A percentile compares a stretch with the other conserved stretches of the same genome.
Evolutionary conservation across 2,329 filamentous ascomycete species (phyloP).

Genomic region (Simplicillium aogashimaense): DNA sequence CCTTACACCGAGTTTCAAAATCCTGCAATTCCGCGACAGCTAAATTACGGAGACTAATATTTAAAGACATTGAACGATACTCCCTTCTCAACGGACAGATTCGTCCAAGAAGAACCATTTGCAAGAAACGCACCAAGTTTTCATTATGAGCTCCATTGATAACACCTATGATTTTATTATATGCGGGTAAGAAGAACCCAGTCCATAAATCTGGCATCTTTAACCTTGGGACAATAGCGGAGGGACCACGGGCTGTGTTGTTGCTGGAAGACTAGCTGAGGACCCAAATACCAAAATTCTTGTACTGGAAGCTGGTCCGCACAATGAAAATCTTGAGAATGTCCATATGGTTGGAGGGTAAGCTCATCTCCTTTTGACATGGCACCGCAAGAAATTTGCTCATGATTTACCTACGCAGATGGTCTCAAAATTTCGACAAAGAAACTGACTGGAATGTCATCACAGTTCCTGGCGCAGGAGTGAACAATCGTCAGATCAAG

Average conservation of each 20-base stretch:
- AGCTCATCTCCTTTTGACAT: constrained; percentile 7
- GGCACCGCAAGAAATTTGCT: not conserved
- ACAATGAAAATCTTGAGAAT: constrained; percentile 34
- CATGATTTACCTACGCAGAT: constrained; percentile 12
- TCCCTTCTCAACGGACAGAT: no score
- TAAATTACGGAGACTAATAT: no score
- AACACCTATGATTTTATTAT: not conserved
- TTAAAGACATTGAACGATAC: no score
- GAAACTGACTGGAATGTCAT: constrained; percentile 42
- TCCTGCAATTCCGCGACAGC: no score
- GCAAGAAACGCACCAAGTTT: not conserved
- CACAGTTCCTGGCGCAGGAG: constrained; percentile 25
- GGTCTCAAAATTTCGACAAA: constrained; percentile 34
- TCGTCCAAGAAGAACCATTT: no score
- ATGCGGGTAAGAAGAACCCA: not conserved
- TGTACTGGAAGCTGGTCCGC: constrained; percentile 25
- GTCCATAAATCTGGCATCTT: no score
- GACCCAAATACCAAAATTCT: constrained; percentile 17
- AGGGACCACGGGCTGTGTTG: constrained; percentile 25
- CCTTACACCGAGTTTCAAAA: no score
- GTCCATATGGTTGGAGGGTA: constrained; percentile 40
- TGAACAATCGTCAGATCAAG: constrained; percentile 33
- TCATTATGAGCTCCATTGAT: constrained; percentile 1
- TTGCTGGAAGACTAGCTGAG: constrained; percentile 26
- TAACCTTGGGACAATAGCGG: constrained; percentile 15